Evolutionary conservation across 257 asterid genomes (phyloP), one percentile per base, ranked within the genome.

Genomic region (Fraxinus anomala): DNA sequence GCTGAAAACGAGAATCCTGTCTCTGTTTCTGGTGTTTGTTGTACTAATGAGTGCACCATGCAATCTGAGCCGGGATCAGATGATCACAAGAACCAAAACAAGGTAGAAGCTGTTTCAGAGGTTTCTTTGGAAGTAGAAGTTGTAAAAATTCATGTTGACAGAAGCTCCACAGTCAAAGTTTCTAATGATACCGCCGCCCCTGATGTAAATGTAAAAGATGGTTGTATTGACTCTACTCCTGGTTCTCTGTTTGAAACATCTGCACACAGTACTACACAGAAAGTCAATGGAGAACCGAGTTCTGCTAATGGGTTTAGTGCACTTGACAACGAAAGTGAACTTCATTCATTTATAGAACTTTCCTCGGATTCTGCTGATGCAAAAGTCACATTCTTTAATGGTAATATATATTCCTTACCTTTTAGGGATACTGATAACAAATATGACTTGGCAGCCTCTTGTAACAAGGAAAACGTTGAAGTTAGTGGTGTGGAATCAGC

Each of bases 171-270:
- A 1, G 24, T 68, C 72, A 54, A 78, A 34, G 73, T 54, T 70
- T 59, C 87, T 19, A 76, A 79, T 68, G 80, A 47, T 36, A 70
- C 30, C 28, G 28, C n/a, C 21, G n/a, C 59, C 59, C 66, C 68
- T 16, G n/a, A 42, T 1, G 24, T 79, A 33, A 37, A 23, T 26
- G 13, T 39, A 31, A 78, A 76, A 36, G 77, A 42, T 8, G 75
- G 83, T 34, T 76, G 68, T 49, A 51, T 80, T 28, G 84, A 39
- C 1, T 39, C 44, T 39, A 8, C 44, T 39, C 12, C 44, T 39
- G 13, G 17, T 42, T 42, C 51, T 13, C 51, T 42, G 51, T 12
- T 42, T 13, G 51, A 76, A 74, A 65, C 63, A 28, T 34, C 78
- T 71, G 39, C 36, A 2, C 44, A 73, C 59, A 81, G 54, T 72